A percentile compares a stretch with the other conserved stretches of the same genome.
Conservation (phyloP, 331 rosid species). For the Telfairia occidentalis region DNA sequence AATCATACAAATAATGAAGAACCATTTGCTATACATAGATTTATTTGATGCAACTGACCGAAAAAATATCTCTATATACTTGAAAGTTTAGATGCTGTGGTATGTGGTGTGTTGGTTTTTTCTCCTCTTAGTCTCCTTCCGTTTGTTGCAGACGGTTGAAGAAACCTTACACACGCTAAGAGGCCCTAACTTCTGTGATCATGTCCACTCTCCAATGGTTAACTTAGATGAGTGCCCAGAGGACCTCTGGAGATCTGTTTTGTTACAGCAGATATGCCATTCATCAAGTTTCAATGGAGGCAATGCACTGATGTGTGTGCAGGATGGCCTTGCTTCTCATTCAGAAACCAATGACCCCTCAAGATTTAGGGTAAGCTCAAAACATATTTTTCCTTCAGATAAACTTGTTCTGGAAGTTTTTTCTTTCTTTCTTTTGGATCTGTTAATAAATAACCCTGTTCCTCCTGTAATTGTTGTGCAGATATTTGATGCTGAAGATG, state of each 20-base stretch:
- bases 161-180: slow-evolving; percentile 24
- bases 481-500: slow-evolving; percentile 19
- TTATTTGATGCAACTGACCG: background rate
- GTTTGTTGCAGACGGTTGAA: slow-evolving; percentile 35
- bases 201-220: slow-evolving; percentile 14
- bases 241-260: slow-evolving; percentile 42
- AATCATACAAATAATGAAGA: background rate
- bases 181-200: slow-evolving; percentile 23
- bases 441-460: background rate
- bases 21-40: background rate
- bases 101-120: background rate
- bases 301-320: slow-evolving; percentile 42
- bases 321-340: slow-evolving; percentile 28
- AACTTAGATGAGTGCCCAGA: slow-evolving; percentile 28
- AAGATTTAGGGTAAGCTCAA: slow-evolving; percentile 28
- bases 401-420: slow-evolving; percentile 1
- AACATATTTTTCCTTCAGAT: slow-evolving; percentile 13
- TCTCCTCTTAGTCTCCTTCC: slow-evolving; percentile 11
- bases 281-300: slow-evolving; percentile 44
- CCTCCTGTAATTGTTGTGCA: background rate
- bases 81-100: background rate
- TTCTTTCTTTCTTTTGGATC: background rate
- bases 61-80: background rate
- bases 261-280: slow-evolving; percentile 40
- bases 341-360: slow-evolving; percentile 23